Percentiles rank a stretch among this genome's conserved stretches.
These are phyloP conservation scores for Russula sp. DNA, from an alignment of 768 basidiomycete genomes.

Conservation along the genomic window DNA sequence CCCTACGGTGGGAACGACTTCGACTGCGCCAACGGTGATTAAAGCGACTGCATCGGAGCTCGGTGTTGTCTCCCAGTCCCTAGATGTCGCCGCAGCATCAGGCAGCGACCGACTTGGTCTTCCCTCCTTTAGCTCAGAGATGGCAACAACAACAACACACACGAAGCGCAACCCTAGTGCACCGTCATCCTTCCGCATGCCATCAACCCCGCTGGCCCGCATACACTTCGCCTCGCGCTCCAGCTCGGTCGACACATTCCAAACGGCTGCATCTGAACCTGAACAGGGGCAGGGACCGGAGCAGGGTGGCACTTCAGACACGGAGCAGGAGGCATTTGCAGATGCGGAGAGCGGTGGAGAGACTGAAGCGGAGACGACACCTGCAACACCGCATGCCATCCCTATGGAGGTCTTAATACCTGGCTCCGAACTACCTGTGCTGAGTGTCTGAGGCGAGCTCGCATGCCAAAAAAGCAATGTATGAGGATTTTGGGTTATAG, in stretches of 20 bases:
- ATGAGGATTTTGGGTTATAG: background rate
- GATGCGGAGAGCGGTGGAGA: conserved; percentile 8
- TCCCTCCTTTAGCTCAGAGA: background rate
- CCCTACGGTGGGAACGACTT: conserved; percentile 9
- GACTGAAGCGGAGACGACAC: background rate
- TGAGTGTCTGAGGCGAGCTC: background rate
- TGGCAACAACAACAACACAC: no score
- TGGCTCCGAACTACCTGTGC: background rate
- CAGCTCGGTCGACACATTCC: conserved; percentile 16
- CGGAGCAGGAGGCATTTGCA: conserved; percentile 5
- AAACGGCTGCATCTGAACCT: conserved; percentile 4
- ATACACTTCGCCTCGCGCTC: conserved; percentile 9
- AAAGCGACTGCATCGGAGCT: background rate
- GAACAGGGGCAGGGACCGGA: background rate
- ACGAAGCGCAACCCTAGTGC: background rate
- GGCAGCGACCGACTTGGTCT: background rate
- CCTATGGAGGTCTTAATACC: background rate
- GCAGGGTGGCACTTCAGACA: conserved; percentile 1
- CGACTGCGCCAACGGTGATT: background rate
- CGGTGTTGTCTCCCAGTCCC: background rate
- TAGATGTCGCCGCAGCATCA: background rate
- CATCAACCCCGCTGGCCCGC: background rate
- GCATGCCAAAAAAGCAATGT: background rate
- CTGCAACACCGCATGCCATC: background rate
- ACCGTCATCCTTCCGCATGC: conserved; percentile 21